Conservation (phyloP, 805 yeast genomes). For the Candida succiphila region DNA sequence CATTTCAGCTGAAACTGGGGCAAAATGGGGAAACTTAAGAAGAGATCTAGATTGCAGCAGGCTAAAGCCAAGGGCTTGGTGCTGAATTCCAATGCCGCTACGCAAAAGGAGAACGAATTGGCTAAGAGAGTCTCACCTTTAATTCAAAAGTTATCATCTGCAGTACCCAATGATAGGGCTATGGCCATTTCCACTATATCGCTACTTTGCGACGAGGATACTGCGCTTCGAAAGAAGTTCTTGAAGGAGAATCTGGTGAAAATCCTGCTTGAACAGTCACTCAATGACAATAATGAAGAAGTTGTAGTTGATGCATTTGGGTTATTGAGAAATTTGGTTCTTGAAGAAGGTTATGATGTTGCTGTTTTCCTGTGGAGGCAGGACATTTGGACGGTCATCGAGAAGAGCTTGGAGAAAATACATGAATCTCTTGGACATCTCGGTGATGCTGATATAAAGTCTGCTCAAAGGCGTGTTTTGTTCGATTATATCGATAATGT, state of each 20-base stretch:
- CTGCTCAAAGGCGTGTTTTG: conserved; percentile 32
- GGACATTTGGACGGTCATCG: conserved; percentile 60
- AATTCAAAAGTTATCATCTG: conserved; percentile 50
- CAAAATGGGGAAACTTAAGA: conserved; percentile 81
- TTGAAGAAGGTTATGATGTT: conserved; percentile 84
- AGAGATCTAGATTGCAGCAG: conserved; percentile 42
- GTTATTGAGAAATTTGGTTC: conserved; percentile 63
- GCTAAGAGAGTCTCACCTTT: conserved; percentile 66
- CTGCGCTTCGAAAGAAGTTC: conserved; percentile 47
- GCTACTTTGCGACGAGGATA: conserved; percentile 56
- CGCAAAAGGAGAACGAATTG: conserved; percentile 24
- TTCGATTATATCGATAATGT: conserved; percentile 68
- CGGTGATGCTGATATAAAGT: conserved; percentile 15
- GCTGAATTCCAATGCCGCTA: conserved; percentile 18
- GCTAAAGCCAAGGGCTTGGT: conserved; percentile 12
- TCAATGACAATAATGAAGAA: conserved; percentile 64
- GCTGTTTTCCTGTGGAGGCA: conserved; percentile 69
- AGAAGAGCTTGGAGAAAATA: conserved; percentile 40
- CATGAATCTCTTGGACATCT: conserved; percentile 36
- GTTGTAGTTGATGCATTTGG: conserved; percentile 77
- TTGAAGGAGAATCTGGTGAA: conserved; percentile 66
- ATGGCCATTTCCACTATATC: conserved; percentile 71
- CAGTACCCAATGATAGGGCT: conserved; percentile 61
- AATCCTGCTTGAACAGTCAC: conserved; percentile 48
- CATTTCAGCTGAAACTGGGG: too few species aligned